These are phyloP conservation scores for Alternaria rosae DNA, from an alignment of 2,329 filamentous ascomycete species.

Conservation along the genomic window DNA sequence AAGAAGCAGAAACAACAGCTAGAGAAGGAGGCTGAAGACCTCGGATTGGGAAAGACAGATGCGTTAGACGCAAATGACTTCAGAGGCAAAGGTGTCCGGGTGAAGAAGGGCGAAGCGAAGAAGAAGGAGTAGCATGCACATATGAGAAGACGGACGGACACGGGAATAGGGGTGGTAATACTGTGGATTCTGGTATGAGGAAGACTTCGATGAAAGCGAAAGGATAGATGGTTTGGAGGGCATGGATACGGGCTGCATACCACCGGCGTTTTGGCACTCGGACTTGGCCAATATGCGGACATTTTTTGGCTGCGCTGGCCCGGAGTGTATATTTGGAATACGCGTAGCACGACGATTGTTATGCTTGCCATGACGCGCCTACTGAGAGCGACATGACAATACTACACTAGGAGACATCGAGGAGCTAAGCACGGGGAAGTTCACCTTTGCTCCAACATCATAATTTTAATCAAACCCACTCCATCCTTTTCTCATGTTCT, in stretches of 20 bases:
- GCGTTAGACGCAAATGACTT: slow-evolving; percentile 44
- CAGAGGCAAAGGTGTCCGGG: slow-evolving; percentile 33
- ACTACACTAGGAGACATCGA: not conserved
- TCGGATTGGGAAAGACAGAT: slow-evolving; percentile 40
- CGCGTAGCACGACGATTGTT: not conserved
- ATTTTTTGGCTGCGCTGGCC: slow-evolving; percentile 17
- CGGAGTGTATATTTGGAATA: slow-evolving; percentile 18
- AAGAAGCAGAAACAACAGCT: slow-evolving; percentile 70
- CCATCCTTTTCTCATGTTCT: not conserved
- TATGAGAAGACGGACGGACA: not conserved
- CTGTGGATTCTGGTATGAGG: not conserved
- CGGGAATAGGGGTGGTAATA: not conserved
- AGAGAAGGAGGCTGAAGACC: slow-evolving; percentile 59
- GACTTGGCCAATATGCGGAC: slow-evolving; percentile 4
- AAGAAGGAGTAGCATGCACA: slow-evolving; percentile 39
- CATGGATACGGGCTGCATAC: not conserved
- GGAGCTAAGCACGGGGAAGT: not conserved
- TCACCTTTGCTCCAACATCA: not conserved
- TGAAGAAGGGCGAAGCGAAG: slow-evolving; percentile 55
- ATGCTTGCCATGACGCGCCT: slow-evolving; percentile 2
- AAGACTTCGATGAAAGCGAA: not conserved
- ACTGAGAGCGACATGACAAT: not conserved
- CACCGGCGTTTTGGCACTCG: slow-evolving; percentile 1
- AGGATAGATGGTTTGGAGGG: not conserved
- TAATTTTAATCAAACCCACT: not conserved